Evolutionary conservation across 2,329 filamentous ascomycete genomes (phyloP).

Genomic region (Alternaria incomplexa): DNA sequence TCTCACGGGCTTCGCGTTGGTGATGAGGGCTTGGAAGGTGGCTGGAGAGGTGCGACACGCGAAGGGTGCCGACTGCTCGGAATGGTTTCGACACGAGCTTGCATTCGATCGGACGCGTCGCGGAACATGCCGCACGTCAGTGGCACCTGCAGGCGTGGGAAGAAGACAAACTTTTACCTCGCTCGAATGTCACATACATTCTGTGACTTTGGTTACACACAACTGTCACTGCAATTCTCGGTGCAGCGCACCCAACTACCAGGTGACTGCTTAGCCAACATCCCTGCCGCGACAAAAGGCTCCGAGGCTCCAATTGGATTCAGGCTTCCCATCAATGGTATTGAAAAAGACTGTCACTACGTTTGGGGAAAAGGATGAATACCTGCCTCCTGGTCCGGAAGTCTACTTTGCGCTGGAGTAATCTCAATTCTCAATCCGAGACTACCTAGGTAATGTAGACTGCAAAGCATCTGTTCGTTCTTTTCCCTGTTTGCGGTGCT

Average conservation of each 20-base stretch:
- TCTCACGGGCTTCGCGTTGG: not conserved
- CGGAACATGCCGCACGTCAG: not conserved
- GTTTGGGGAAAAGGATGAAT: not conserved
- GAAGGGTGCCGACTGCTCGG: not conserved
- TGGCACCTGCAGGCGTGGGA: not conserved
- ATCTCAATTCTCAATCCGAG: not conserved
- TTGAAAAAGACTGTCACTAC: not conserved
- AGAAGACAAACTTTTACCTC: not conserved
- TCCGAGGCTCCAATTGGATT: not conserved
- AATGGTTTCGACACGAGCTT: not conserved
- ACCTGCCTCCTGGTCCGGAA: not conserved
- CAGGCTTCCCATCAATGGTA: not conserved
- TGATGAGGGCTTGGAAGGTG: not conserved
- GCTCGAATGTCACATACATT: not conserved
- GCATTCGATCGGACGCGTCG: not conserved
- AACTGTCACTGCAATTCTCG: not conserved
- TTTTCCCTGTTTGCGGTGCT: not conserved
- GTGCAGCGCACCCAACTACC: not conserved
- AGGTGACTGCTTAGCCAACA: not conserved
- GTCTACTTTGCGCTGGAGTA: not conserved
- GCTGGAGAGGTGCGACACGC: not conserved
- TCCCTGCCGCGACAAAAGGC: not conserved
- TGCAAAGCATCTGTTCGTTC: not conserved
- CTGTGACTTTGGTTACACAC: not conserved
- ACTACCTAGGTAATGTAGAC: not conserved